Conservation (phyloP, 805 yeast species). For the Candida sonorensis region DNA sequence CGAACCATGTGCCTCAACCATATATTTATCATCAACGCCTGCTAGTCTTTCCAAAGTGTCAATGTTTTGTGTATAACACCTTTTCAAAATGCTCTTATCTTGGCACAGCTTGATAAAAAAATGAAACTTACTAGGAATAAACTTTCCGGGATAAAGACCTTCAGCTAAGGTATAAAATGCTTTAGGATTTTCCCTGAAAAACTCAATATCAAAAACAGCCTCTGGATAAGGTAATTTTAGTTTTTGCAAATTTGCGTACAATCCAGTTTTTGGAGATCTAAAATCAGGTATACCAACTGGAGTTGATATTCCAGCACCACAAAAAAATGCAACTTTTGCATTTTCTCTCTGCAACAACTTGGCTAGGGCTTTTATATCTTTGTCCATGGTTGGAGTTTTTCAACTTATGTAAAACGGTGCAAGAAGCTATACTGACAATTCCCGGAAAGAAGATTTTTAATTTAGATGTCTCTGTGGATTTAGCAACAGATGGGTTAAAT, state of each 20-base stretch:
- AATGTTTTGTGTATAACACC: conserved; percentile 89
- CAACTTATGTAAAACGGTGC: too few species aligned
- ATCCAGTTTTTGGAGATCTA: conserved; percentile 83
- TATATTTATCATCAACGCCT: conserved; percentile 54
- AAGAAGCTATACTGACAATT: too few species aligned
- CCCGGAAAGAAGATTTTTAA: too few species aligned
- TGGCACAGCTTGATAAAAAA: conserved; percentile 60
- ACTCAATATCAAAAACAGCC: conserved; percentile 90
- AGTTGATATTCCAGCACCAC: conserved; percentile 95
- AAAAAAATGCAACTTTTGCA: conserved; percentile 52
- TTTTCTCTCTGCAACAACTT: conserved; percentile 17
- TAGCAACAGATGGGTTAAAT: too few species aligned
- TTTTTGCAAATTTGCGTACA: conserved; percentile 71
- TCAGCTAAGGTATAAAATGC: conserved; percentile 82
- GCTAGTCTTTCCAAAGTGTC: conserved; percentile 87
- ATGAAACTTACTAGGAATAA: conserved; percentile 78
- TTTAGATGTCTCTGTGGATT: too few species aligned
- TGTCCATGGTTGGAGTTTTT: conserved; percentile 21
- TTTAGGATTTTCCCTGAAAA: conserved; percentile 64
- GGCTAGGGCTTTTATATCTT: conserved; percentile 16
- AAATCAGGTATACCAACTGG: conserved; percentile 95
- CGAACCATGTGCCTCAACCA: conserved; percentile 94
- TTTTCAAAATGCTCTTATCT: conserved; percentile 49
- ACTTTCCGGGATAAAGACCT: conserved; percentile 85
- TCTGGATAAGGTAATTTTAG: conserved; percentile 85